Conservation (phyloP, 306 rosid species). For the Dalbergia oliveri region DNA sequence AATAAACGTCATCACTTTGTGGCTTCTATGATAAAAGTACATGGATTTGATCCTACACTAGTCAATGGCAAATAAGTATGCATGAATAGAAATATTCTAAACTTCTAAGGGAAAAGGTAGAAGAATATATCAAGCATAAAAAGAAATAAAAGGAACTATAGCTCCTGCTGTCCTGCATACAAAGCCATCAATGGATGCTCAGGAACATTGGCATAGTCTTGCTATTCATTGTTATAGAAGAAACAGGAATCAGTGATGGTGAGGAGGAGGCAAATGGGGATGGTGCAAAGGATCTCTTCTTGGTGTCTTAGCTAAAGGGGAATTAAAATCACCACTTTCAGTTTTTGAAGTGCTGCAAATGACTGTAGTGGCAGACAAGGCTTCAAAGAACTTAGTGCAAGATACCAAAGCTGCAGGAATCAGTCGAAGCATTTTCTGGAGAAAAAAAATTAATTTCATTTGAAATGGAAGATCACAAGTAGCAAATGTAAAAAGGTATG, state of each 20-base stretch:
- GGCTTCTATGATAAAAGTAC: constrained; percentile 55
- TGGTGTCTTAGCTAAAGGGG: constrained; percentile 62
- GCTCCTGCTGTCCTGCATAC: constrained; percentile 65
- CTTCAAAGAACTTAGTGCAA: constrained; percentile 92
- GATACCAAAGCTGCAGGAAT: constrained; percentile 94
- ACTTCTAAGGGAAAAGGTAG: constrained; percentile 65
- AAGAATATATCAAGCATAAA: constrained; percentile 56
- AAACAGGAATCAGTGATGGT: constrained; percentile 48
- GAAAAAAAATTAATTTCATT: not conserved
- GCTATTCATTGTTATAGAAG: constrained; percentile 56
- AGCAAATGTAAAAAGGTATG: not conserved
- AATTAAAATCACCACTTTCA: constrained; percentile 71
- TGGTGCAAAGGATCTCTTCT: constrained; percentile 63
- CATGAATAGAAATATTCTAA: constrained; percentile 80
- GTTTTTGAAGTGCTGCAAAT: constrained; percentile 85
- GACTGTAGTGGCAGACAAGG: constrained; percentile 99
- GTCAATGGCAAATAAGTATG: constrained; percentile 58
- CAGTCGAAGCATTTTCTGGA: constrained; percentile 97
- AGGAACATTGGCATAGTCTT: constrained; percentile 40
- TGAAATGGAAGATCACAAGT: constrained; percentile 4
- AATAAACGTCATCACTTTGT: constrained; percentile 52
- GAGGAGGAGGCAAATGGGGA: no score
- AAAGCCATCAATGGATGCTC: constrained; percentile 57
- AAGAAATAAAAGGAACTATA: constrained; percentile 51
- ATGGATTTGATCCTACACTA: constrained; percentile 61